Evolutionary conservation across 2,329 filamentous ascomycete genomes (phyloP).

Genomic region (Sporothrix dimorphospora): DNA sequence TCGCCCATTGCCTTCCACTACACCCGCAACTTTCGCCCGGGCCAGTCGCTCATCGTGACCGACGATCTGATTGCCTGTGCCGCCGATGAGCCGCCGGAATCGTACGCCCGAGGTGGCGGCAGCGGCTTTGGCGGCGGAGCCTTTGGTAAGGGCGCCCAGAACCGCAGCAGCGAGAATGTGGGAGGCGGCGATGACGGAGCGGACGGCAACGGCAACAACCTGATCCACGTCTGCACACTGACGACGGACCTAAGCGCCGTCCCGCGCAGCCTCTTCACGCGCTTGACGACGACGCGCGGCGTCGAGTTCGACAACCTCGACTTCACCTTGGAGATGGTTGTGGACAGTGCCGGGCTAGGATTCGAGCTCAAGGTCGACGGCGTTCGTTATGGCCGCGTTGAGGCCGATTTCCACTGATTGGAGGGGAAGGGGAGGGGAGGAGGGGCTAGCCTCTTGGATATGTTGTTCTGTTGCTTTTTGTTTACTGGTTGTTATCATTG

Average conservation of each 20-base stretch:
- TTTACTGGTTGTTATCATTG: not conserved
- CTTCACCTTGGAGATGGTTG: slow-evolving; percentile 81
- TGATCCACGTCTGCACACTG: slow-evolving; percentile 76
- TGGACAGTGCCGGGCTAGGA: slow-evolving; percentile 73
- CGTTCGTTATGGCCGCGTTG: slow-evolving; percentile 73
- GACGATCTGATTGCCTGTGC: slow-evolving; percentile 80
- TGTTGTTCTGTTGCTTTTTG: not conserved
- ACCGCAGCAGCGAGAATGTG: not conserved
- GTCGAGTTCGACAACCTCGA: slow-evolving; percentile 83
- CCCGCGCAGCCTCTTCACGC: slow-evolving; percentile 71
- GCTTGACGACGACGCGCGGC: slow-evolving; percentile 75
- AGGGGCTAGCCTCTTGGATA: not conserved
- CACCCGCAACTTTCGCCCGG: slow-evolving; percentile 79
- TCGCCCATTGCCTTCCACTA: slow-evolving; percentile 81
- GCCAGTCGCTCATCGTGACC: slow-evolving; percentile 75
- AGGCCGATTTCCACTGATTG: slow-evolving; percentile 72
- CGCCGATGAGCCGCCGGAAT: slow-evolving; percentile 64
- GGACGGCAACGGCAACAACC: slow-evolving; percentile 42
- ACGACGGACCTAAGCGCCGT: slow-evolving; percentile 80
- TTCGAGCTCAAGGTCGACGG: slow-evolving; percentile 82
- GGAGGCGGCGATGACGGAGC: slow-evolving; percentile 40
- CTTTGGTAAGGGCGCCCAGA: not conserved
- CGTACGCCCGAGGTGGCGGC: slow-evolving; percentile 52
- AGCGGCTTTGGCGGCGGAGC: not conserved
- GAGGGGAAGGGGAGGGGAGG: slow-evolving; percentile 31